Percentiles rank a stretch among this genome's conserved stretches.
Conservation (phyloP, 768 basidiomycete species). For the Nevesoporus exiguus region DNA sequence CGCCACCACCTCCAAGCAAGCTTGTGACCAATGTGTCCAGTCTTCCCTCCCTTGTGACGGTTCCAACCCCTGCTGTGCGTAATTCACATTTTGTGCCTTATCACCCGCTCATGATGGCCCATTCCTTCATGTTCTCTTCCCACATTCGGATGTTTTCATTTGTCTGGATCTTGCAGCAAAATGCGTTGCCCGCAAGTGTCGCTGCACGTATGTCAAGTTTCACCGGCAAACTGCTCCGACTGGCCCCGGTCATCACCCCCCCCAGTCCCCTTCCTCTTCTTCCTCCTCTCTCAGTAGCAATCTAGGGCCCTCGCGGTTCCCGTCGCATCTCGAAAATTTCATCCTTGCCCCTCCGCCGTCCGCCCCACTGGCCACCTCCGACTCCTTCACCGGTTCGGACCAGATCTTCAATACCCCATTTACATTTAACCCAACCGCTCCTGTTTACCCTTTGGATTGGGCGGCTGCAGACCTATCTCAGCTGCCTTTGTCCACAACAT, state of each 20-base stretch:
- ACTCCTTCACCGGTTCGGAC: conserved; percentile 20
- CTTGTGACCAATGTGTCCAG: conserved; percentile 82
- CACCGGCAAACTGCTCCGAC: conserved; percentile 78
- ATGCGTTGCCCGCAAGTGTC: conserved; percentile 65
- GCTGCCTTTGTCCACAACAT: conserved; percentile 16
- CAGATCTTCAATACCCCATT: conserved; percentile 34
- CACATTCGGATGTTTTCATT: not conserved
- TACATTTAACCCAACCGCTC: conserved; percentile 23
- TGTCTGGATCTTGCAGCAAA: conserved; percentile 46
- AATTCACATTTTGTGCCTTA: not conserved
- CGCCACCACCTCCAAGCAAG: conserved; percentile 77
- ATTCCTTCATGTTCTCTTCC: not conserved
- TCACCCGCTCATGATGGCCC: not conserved
- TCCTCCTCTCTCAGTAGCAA: conserved; percentile 26
- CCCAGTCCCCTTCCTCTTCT: conserved; percentile 33
- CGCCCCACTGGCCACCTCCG: conserved; percentile 27
- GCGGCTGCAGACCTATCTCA: conserved; percentile 20
- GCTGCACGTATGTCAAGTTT: conserved; percentile 80
- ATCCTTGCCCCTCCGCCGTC: conserved; percentile 38
- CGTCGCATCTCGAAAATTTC: conserved; percentile 40
- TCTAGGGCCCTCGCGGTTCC: conserved; percentile 20
- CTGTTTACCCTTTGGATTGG: conserved; percentile 18
- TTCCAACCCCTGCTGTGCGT: conserved; percentile 72
- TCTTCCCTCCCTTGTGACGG: conserved; percentile 75
- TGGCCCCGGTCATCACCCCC: conserved; percentile 62